Conservation (phyloP, 2,329 filamentous ascomycete species). For the Venturia pyrina region DNA sequence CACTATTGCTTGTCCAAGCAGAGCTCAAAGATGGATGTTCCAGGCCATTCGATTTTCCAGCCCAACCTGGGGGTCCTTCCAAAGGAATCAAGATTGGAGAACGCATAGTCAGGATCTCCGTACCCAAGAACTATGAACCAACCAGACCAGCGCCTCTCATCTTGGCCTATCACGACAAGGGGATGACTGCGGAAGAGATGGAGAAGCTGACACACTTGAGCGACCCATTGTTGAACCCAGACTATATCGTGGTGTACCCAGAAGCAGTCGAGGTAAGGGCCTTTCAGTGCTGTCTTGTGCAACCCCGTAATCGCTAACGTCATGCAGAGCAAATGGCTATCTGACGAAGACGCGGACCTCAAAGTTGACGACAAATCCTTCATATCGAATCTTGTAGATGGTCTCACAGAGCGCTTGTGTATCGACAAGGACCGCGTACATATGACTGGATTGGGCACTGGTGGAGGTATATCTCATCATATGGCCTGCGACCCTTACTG, state of each 20-base stretch:
- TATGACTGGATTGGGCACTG: constrained; percentile 8
- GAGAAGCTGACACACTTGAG: constrained; percentile 3
- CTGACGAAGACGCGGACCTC: not conserved
- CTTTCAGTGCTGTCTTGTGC: not conserved
- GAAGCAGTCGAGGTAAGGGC: constrained; percentile 3
- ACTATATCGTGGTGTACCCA: constrained; percentile 10
- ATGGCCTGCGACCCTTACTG: constrained; percentile 9
- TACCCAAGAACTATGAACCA: constrained; percentile 6
- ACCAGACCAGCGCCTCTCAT: constrained; percentile 9
- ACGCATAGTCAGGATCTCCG: constrained; percentile 3
- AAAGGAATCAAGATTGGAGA: constrained; percentile 8
- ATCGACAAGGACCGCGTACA: constrained; percentile 12
- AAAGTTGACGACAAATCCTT: constrained; percentile 1
- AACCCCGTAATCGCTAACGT: not conserved
- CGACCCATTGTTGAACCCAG: not conserved
- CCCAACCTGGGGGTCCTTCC: constrained; percentile 3
- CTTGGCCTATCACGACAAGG: constrained; percentile 7
- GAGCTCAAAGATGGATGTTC: constrained; percentile 4
- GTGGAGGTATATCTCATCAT: not conserved
- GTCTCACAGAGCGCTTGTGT: constrained; percentile 4
- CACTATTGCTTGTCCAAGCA: not conserved
- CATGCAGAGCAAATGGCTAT: constrained; percentile 3
- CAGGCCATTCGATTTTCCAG: not conserved
- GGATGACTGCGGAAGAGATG: constrained; percentile 9
- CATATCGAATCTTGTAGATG: not conserved